Conservation (phyloP, 2,329 filamentous ascomycete genomes). For the Chaetomiaceae sp. region DNA sequence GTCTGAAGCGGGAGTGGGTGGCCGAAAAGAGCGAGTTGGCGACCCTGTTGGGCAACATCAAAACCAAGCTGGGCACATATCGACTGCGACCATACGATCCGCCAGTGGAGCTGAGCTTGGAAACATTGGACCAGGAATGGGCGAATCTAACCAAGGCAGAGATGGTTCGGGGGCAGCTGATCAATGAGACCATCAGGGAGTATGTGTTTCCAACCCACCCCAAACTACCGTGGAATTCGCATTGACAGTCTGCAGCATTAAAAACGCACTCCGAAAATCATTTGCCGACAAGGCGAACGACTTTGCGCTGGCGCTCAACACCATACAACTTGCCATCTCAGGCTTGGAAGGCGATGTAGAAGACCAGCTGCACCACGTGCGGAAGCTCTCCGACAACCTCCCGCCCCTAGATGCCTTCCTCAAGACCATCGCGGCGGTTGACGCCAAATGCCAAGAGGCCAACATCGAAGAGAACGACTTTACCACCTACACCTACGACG, state of each 20-base stretch:
- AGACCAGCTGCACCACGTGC: slow-evolving; percentile 85
- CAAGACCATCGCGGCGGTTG: slow-evolving; percentile 77
- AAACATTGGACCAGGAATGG: slow-evolving; percentile 82
- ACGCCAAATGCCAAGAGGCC: slow-evolving; percentile 86
- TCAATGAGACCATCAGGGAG: slow-evolving; percentile 98
- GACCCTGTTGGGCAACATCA: slow-evolving; percentile 93
- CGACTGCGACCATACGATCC: slow-evolving; percentile 86
- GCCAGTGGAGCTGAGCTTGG: slow-evolving; percentile 74
- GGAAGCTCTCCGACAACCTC: slow-evolving; percentile 78
- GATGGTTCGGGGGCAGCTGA: slow-evolving; percentile 82
- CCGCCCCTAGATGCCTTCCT: slow-evolving; percentile 88
- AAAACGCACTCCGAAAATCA: slow-evolving; percentile 83
- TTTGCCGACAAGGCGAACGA: slow-evolving; percentile 99
- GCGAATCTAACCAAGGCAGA: slow-evolving; percentile 73
- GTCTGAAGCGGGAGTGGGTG: slow-evolving; percentile 90
- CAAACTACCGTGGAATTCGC: background rate
- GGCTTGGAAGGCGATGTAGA: slow-evolving; percentile 96
- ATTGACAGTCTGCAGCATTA: slow-evolving; percentile 58
- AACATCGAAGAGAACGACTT: slow-evolving; percentile 99
- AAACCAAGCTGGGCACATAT: slow-evolving; percentile 96
- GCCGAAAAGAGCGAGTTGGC: slow-evolving; percentile 95
- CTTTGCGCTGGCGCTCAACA: slow-evolving; percentile 92
- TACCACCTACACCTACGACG: slow-evolving; percentile 98
- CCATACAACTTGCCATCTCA: slow-evolving; percentile 89
- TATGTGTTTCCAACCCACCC: slow-evolving; percentile 38